These are phyloP conservation scores for Bretziella fagacearum DNA, from an alignment of 2,329 filamentous ascomycete species.

Conservation along the genomic window DNA sequence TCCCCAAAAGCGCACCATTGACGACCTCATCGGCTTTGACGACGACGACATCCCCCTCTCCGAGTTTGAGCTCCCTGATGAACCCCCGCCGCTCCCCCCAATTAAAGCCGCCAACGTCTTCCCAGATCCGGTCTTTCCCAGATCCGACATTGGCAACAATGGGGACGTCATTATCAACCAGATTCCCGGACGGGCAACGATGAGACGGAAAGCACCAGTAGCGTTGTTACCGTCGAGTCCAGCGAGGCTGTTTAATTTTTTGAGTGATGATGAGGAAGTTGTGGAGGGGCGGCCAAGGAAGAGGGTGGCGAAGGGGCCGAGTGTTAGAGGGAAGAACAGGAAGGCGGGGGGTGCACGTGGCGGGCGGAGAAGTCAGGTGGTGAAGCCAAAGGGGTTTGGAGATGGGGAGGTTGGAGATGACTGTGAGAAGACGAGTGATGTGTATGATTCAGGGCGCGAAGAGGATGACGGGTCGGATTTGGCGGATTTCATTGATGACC, in stretches of 20 bases:
- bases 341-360: slow-evolving; percentile 2
- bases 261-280: slow-evolving; percentile 9
- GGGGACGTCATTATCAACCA: slow-evolving; percentile 2
- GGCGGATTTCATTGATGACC: slow-evolving; percentile 11
- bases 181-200: slow-evolving; percentile 1
- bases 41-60: too few relatives aligned
- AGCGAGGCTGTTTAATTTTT: slow-evolving; percentile 9
- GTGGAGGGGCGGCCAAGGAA: slow-evolving; percentile 1
- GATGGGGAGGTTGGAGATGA: slow-evolving; percentile 13
- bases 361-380: too few relatives aligned
- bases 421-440: slow-evolving; percentile 13
- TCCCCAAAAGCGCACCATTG: slow-evolving; percentile 6
- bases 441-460: slow-evolving; percentile 12
- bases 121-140: neutral
- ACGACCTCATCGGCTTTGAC: slow-evolving; percentile 7
- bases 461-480: slow-evolving; percentile 15
- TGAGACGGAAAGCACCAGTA: neutral
- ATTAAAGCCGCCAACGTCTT: neutral
- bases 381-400: slow-evolving; percentile 4
- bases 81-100: neutral
- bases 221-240: slow-evolving; percentile 10
- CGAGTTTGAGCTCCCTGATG: slow-evolving; percentile 9
- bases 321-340: neutral
- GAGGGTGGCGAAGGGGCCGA: neutral
- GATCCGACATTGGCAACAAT: neutral